phyloP scores from a whole-genome alignment of 805 yeast species.

The Candida dajiaensis region DNA sequence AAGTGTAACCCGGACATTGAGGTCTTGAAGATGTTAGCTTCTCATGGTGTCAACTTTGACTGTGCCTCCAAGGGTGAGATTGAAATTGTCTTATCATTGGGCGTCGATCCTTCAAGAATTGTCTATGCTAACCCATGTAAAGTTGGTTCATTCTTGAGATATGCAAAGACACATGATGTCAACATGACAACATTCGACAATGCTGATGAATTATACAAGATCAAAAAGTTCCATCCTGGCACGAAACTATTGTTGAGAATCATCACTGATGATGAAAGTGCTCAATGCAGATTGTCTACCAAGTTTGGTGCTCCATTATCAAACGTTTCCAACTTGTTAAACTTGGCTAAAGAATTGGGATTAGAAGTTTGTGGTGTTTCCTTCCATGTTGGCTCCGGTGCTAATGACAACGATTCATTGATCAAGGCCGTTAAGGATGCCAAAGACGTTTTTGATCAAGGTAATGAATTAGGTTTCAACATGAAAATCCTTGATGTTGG shows the following conservation, averaged over 20 bases:
- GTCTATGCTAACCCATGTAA: conserved; percentile 95
- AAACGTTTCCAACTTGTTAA: conserved; percentile 49
- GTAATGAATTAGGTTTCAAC: conserved; percentile 36
- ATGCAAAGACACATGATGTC: conserved; percentile 53
- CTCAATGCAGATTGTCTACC: conserved; percentile 80
- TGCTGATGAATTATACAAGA: conserved; percentile 73
- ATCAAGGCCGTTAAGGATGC: conserved; percentile 71
- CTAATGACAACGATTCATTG: conserved; percentile 63
- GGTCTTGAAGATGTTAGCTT: conserved; percentile 51
- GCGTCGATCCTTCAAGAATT: conserved; percentile 60
- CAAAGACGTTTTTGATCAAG: conserved; percentile 58
- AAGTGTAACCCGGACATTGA: conserved; percentile 79
- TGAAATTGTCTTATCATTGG: conserved; percentile 53
- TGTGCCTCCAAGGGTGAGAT: conserved; percentile 91
- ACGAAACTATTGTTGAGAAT: conserved; percentile 73
- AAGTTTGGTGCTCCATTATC: conserved; percentile 79
- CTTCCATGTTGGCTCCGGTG: conserved; percentile 95
- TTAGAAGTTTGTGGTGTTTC: conserved; percentile 79
- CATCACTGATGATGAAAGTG: conserved; percentile 82
- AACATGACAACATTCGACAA: conserved; percentile 86
- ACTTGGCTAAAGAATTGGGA: conserved; percentile 52
- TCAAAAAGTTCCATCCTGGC: conserved; percentile 59
- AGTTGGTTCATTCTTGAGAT: conserved; percentile 73
- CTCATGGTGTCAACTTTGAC: conserved; percentile 74
- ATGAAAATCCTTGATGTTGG: conserved; percentile 76